Evolutionary conservation across 768 basidiomycete genomes (phyloP).

Genomic region (Thelephora aurantiotincta): DNA sequence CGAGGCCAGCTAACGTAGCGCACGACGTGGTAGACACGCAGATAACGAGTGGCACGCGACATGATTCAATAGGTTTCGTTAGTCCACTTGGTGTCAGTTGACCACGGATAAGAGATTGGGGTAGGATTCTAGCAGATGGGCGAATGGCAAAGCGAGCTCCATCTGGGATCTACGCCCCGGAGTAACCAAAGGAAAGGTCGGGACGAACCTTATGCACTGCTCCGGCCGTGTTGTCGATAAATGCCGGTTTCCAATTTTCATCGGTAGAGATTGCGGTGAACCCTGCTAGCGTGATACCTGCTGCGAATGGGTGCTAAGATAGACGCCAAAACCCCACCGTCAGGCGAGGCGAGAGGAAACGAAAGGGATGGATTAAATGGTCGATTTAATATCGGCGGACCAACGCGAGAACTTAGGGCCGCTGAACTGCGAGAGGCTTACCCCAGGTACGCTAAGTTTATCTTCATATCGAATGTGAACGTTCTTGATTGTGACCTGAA

Average conservation of each 20-base stretch:
- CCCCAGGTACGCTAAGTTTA: slow-evolving; percentile 82
- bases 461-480: slow-evolving; percentile 97
- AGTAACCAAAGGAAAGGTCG: neutral
- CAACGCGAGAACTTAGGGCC: neutral
- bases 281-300: slow-evolving; percentile 74
- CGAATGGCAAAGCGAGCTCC: too few relatives aligned
- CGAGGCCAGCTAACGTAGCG: slow-evolving; percentile 50
- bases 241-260: slow-evolving; percentile 75
- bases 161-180: too few relatives aligned
- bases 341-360: neutral
- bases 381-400: neutral
- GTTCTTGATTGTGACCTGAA: slow-evolving; percentile 91
- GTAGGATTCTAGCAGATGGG: neutral
- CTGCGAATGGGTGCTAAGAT: slow-evolving; percentile 85
- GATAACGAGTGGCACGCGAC: too few relatives aligned
- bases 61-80: too few relatives aligned
- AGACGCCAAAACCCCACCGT: neutral
- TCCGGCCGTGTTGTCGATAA: slow-evolving; percentile 80
- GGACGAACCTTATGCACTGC: slow-evolving; percentile 73
- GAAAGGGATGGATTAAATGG: too few relatives aligned
- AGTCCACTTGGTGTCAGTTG: neutral
- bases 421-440: slow-evolving; percentile 23
- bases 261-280: slow-evolving; percentile 88
- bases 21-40: too few relatives aligned
- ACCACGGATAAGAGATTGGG: slow-evolving; percentile 3